Percentiles rank a stretch among this genome's conserved stretches.
phyloP scores from a whole-genome alignment of 805 yeast genomes.

The Hanseniaspora lindneri region DNA sequence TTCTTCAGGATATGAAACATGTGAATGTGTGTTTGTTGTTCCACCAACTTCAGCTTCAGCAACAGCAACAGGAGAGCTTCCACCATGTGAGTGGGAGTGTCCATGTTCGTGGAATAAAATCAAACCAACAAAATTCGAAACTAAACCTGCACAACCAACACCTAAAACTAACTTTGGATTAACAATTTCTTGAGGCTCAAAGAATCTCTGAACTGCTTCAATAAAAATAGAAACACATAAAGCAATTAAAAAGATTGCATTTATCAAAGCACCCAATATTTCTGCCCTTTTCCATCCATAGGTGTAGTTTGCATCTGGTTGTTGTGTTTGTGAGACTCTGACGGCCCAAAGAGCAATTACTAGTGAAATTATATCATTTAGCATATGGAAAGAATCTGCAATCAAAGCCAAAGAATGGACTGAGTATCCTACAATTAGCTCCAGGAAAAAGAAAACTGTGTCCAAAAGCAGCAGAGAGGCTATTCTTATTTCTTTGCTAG shows the following conservation, averaged over 20 bases:
- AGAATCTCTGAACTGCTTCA: conserved; percentile 83
- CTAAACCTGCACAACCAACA: conserved; percentile 75
- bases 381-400: conserved; percentile 96
- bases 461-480: conserved; percentile 61
- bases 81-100: conserved; percentile 35
- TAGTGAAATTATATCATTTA: conserved; percentile 83
- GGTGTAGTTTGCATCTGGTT: conserved; percentile 80
- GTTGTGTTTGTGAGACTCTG: conserved; percentile 64
- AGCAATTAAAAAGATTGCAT: conserved; percentile 86
- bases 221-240: conserved; percentile 82
- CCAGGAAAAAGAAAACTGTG: conserved; percentile 71
- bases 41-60: conserved; percentile 18
- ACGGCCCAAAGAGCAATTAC: conserved; percentile 95
- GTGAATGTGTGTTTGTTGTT: background rate
- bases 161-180: conserved; percentile 72
- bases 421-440: conserved; percentile 73
- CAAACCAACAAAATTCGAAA: conserved; percentile 73
- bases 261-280: conserved; percentile 84
- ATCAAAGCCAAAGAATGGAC: conserved; percentile 89
- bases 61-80: conserved; percentile 14
- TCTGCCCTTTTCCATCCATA: conserved; percentile 98
- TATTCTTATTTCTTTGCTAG: conserved; percentile 58
- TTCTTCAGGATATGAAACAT: background rate
- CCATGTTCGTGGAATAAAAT: conserved; percentile 83
- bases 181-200: conserved; percentile 64